phyloP scores from a whole-genome alignment of 2,329 filamentous ascomycete genomes.

The Fusarium drepaniforme region DNA sequence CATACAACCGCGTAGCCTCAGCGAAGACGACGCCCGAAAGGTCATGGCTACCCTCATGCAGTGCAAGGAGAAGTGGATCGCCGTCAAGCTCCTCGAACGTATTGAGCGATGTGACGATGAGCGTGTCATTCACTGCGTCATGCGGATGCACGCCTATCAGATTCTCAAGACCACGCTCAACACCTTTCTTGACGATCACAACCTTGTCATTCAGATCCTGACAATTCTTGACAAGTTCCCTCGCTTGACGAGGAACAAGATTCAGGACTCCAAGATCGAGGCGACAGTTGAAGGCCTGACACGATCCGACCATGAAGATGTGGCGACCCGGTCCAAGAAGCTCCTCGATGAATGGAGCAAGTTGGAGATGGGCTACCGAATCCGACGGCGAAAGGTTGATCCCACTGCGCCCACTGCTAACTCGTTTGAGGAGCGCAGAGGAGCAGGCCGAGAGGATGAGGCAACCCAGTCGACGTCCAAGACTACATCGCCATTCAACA shows the following conservation, averaged over 20 bases:
- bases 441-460: slow-evolving; percentile 57
- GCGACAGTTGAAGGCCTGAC: slow-evolving; percentile 78
- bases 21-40: slow-evolving; percentile 88
- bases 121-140: slow-evolving; percentile 86
- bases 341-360: slow-evolving; percentile 90
- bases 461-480: slow-evolving; percentile 53
- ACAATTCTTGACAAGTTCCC: slow-evolving; percentile 91
- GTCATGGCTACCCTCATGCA: slow-evolving; percentile 98
- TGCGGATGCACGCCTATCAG: slow-evolving; percentile 97
- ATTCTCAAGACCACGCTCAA: slow-evolving; percentile 90
- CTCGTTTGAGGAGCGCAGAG: slow-evolving; percentile 73
- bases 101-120: slow-evolving; percentile 91
- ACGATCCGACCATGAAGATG: slow-evolving; percentile 77
- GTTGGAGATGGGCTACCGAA: slow-evolving; percentile 90
- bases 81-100: slow-evolving; percentile 90
- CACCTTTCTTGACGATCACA: slow-evolving; percentile 89
- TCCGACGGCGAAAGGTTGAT: slow-evolving; percentile 89
- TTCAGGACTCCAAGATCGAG: slow-evolving; percentile 95
- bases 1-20: slow-evolving; percentile 81
- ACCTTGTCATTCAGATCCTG: slow-evolving; percentile 89
- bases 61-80: slow-evolving; percentile 99
- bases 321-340: slow-evolving; percentile 76
- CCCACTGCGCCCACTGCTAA: slow-evolving; percentile 70
- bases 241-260: slow-evolving; percentile 94
- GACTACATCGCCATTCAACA: slow-evolving; percentile 57